Evolutionary conservation across 202 grass and related monocot genomes (phyloP), one percentile per base, ranked within the genome.

Genomic region (Schoenoplectus tabernaemontani): DNA sequence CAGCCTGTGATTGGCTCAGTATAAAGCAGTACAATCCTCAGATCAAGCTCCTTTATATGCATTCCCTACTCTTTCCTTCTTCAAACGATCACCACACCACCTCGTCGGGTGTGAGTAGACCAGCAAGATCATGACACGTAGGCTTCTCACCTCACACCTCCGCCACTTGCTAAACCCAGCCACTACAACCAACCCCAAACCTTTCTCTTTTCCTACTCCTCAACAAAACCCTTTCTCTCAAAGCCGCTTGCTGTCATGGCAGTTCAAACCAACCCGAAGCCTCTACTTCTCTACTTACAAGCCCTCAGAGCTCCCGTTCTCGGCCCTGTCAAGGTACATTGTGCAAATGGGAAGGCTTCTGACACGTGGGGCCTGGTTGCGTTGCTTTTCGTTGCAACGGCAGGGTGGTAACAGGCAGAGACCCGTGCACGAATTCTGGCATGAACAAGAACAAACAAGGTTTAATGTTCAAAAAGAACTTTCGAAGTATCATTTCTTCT

Each of bases 341-440:
- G 30, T 77, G 28, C 47, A 58, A 77, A 77, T 77, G 23, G 53
- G 44, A 16, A 77, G 15, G 51, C 15, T 39, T 39, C 74, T 77
- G 32, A 24, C 30, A 36, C n/a, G n/a, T n/a, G n/a, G n/a, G n/a
- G n/a, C n/a, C n/a, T n/a, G n/a, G n/a, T n/a, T n/a, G n/a, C n/a
- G n/a, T n/a, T n/a, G n/a, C n/a, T n/a, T n/a, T n/a, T 77, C 74
- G 1, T 77, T 59, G 74, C 74, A 77, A 57, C 50, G 51, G 10
- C 50, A 7, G 7, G 10, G 44, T 57, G 51, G 74, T 23, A 13
- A 5, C 74, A 64, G 12, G 13, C 61, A 16, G 15, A 19, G 32
- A 30, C 51, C 50, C 16, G 1, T 36, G 50, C 23, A 12, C 15
- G 59, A 30, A 77, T 41, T 19, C 50, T 39, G 74, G 51, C 59